Conservation (phyloP, 495 filamentous ascomycete genomes). For the Filosporella fistucella region DNA sequence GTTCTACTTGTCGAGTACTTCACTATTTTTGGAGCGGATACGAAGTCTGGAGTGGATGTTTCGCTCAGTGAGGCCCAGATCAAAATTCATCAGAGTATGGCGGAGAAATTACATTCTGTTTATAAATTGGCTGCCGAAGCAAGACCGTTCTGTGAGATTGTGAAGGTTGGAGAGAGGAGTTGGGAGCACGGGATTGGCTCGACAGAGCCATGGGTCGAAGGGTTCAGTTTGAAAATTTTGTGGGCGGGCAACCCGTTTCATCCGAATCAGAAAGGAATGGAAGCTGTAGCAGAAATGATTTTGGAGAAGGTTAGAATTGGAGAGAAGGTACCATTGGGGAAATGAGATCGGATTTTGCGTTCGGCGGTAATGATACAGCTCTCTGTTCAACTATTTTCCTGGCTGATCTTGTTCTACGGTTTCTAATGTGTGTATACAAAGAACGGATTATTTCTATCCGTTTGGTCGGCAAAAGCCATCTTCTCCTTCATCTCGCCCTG, state of each 20-base stretch:
- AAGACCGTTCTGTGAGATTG: background rate
- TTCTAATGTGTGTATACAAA: slow-evolving; percentile 14
- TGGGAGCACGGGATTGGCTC: background rate
- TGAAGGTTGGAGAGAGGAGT: slow-evolving; percentile 1
- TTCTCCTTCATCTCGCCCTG: slow-evolving; percentile 48
- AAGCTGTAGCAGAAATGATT: slow-evolving; percentile 6
- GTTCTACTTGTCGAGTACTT: slow-evolving; percentile 41
- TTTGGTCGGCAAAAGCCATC: slow-evolving; percentile 32
- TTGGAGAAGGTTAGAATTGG: too few species aligned
- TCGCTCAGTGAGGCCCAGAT: slow-evolving; percentile 31
- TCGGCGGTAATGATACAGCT: too few species aligned
- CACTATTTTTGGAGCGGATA: slow-evolving; percentile 33
- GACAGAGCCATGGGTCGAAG: slow-evolving; percentile 1
- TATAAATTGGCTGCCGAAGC: slow-evolving; percentile 25
- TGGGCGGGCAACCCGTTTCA: background rate
- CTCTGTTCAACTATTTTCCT: too few species aligned
- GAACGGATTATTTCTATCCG: slow-evolving; percentile 16
- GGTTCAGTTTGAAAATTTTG: slow-evolving; percentile 1
- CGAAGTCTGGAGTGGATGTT: slow-evolving; percentile 28
- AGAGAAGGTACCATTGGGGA: too few species aligned
- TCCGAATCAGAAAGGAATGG: slow-evolving; percentile 6
- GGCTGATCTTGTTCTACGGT: too few species aligned
- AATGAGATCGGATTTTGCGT: too few species aligned
- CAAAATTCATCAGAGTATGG: slow-evolving; percentile 27
- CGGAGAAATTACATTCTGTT: slow-evolving; percentile 26